Evolutionary conservation across 352 stramenopile species (phyloP).

Genomic region (Globisporangium cystogenes): DNA sequence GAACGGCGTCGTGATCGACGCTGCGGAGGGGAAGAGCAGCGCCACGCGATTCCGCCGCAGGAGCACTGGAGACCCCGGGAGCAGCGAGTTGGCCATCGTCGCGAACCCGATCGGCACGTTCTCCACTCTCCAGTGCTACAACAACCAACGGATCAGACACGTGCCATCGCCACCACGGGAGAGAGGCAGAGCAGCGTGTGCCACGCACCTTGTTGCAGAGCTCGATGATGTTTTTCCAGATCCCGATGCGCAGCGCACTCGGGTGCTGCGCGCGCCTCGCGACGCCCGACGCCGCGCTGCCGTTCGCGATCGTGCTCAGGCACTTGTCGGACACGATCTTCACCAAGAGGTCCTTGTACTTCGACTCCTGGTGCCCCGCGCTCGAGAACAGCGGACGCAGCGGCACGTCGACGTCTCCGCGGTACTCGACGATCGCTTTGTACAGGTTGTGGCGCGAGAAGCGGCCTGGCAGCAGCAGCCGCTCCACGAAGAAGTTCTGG

Average conservation of each 20-base stretch:
- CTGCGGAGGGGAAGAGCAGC: slow-evolving; percentile 50
- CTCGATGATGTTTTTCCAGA: slow-evolving; percentile 64
- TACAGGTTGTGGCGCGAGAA: slow-evolving; percentile 65
- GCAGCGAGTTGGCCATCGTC: slow-evolving; percentile 29
- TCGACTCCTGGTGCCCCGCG: slow-evolving; percentile 31
- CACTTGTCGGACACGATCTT: slow-evolving; percentile 44
- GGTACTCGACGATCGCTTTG: slow-evolving; percentile 49
- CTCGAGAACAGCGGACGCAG: slow-evolving; percentile 28
- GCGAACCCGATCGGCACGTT: slow-evolving; percentile 68
- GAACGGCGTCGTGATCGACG: slow-evolving; percentile 44
- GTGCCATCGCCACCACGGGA: neutral
- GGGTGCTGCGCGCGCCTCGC: slow-evolving; percentile 19
- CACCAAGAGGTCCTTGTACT: slow-evolving; percentile 62
- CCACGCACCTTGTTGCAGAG: slow-evolving; percentile 49
- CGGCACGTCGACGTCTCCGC: slow-evolving; percentile 21
- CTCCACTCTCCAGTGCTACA: slow-evolving; percentile 51
- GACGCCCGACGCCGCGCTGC: slow-evolving; percentile 7
- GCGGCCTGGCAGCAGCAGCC: slow-evolving; percentile 51
- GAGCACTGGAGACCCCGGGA: slow-evolving; percentile 54
- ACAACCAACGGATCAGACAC: neutral
- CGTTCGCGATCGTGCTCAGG: slow-evolving; percentile 16
- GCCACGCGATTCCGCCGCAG: slow-evolving; percentile 66
- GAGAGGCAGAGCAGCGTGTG: neutral
- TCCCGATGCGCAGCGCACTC: slow-evolving; percentile 31
- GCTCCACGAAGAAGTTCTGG: slow-evolving; percentile 51